Evolutionary conservation across 495 filamentous ascomycete genomes (phyloP).

Genomic region (Emericellopsis terricola): DNA sequence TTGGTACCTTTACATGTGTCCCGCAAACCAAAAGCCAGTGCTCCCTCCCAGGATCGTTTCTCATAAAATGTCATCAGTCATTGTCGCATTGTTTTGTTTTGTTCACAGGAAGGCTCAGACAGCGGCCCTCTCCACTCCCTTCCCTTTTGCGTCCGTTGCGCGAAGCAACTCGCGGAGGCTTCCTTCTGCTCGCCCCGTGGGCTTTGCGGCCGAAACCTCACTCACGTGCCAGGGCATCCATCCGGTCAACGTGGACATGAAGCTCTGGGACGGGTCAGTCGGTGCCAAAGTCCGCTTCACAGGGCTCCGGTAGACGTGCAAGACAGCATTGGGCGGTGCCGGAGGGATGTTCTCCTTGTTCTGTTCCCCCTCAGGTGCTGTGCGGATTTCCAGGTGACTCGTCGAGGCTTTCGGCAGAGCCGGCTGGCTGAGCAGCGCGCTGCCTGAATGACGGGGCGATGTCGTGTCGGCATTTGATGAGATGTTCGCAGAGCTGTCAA

Average conservation of each 20-base stretch:
- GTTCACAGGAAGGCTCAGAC: no score
- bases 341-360: neutral
- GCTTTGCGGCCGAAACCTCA: neutral
- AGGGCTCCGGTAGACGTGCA: neutral
- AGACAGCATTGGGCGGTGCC: neutral
- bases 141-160: constrained; percentile 8
- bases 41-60: no score
- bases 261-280: neutral
- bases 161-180: constrained; percentile 13
- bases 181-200: constrained; percentile 10
- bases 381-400: constrained; percentile 18
- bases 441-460: constrained; percentile 10
- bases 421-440: constrained; percentile 22
- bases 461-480: constrained; percentile 3
- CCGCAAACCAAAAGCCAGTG: no score
- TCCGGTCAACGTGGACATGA: constrained; percentile 6
- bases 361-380: constrained; percentile 6
- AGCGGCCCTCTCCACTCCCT: constrained; percentile 6
- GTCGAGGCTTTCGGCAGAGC: constrained; percentile 27
- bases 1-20: no score
- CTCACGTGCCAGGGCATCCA: constrained; percentile 12
- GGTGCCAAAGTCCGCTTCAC: no score
- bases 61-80: no score
- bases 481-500: constrained; percentile 15
- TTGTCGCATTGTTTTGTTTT: no score